A percentile compares a stretch with the other conserved stretches of the same genome.
These are phyloP conservation scores for Dioscorea zingiberensis DNA, from an alignment of 106 monocot genomes.

Conservation along the genomic window DNA sequence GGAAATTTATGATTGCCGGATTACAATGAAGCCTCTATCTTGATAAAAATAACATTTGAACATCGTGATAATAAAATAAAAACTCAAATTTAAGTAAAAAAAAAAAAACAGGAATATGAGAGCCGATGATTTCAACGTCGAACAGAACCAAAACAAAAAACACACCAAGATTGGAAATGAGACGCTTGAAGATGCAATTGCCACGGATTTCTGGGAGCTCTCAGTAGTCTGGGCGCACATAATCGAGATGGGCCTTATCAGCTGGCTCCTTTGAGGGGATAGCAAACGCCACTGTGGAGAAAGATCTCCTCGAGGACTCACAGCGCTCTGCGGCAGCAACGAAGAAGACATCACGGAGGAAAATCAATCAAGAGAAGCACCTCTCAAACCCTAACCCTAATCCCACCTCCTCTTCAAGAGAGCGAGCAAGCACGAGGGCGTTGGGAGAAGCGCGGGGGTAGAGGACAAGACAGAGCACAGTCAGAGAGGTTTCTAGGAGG, in stretches of 20 bases:
- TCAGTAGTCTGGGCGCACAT: conserved; percentile 1
- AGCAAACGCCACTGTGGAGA: background rate
- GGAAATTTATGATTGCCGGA: background rate
- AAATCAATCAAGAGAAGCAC: too few relatives aligned
- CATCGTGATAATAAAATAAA: background rate
- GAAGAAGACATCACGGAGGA: background rate
- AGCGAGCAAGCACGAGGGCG: too few relatives aligned
- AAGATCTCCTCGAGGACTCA: background rate
- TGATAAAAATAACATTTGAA: conserved; percentile 1
- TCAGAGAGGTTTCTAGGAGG: too few relatives aligned
- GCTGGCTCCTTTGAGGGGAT: background rate
- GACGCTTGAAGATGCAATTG: background rate
- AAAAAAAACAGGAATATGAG: background rate
- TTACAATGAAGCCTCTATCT: background rate
- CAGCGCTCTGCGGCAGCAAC: background rate
- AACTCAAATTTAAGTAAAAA: background rate
- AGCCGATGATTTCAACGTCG: background rate
- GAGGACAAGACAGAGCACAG: too few relatives aligned
- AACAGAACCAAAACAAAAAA: background rate
- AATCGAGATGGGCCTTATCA: background rate
- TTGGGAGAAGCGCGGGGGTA: too few relatives aligned
- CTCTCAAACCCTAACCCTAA: too few relatives aligned
- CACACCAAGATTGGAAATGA: conserved; percentile 14
- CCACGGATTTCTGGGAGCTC: background rate
- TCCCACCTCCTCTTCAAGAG: too few relatives aligned